Evolutionary conservation across 768 basidiomycete species (phyloP), one percentile per base, ranked within the genome.

Genomic region (Tephrocybe rancida): DNA sequence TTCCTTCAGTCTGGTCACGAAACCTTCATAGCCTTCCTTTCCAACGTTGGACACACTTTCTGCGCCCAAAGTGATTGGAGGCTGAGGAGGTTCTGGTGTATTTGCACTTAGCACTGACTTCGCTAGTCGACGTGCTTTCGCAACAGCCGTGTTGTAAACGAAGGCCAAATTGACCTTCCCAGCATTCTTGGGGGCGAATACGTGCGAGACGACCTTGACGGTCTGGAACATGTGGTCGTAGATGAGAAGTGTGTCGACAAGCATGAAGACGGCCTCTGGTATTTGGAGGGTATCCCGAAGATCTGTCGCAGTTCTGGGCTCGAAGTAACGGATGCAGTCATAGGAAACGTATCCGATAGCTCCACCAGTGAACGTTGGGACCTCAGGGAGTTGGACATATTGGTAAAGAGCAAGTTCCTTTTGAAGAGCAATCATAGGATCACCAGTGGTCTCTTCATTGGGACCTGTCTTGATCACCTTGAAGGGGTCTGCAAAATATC

Each of bases 281-380:
- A 98, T 90, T n/a, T 80, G 78, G 41, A 97, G 76, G 8, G 85
- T 76, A 67, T 98, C 93, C n/a, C 73, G 73, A 22, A 94, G 79
- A 16, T 83, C 77, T 32, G 86, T 78, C 44, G 85, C 85, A 6
- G 94, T 95, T 74, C 90, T 93, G 48, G 97, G 95, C 69, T 99
- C 97, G 64, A 99, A 99, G 70, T 98, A 86, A 52, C 90, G 92
- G 52, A 99, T 86, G 69, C 93, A 94, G 68, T 99, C 97, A 73
- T 95, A 99, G 11, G 93, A 84, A 55, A 99, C 93, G 68, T 97
- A 98, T 49, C 97, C 97, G 64, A 98, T 92, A 1, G 95, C 96
- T 41, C 97, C 97, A 42, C 97, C 97, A 41, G 95, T 96, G 67
- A 98, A 97, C 0, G 95, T 95, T 1, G 92, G 87, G 30, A 96